Evolutionary conservation across 1,284 basidiomycete species (phyloP), one percentile per base, ranked within the genome.

Genomic region (Naganishia sp.): DNA sequence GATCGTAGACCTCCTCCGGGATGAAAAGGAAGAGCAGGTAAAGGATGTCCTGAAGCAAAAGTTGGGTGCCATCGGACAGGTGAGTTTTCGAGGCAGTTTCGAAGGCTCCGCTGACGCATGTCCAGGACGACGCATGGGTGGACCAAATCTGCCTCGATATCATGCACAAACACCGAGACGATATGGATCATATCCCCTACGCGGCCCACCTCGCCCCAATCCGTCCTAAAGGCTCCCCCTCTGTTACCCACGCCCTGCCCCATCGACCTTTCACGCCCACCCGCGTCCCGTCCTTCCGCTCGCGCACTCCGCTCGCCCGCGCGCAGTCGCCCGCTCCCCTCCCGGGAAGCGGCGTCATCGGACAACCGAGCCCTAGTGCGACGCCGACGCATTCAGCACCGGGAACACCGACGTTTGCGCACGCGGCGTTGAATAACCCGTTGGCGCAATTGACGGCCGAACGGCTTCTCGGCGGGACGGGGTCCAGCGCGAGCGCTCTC

Each of bases 11-110:
- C 80, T 91, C 56, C 84, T 95, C 53, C 85, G 86, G 53, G 85
- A 87, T 66, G 92, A 95, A 77, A 86, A 88, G 68, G 92, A 94
- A 78, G 92, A 94, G 68, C 86, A 87, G 64, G 85, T 94, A 74
- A 93, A 93, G 80, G 74, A 78, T 2, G 73, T 92, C 39, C 83
- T 95, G 67, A 89, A 86, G 76, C 83, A 84, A 39, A 86, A 84
- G 46, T 89, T 88, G 73, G 84, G 83, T 6, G 85, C 90, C 71
- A 85, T 90, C 73, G 87, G 89, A 69, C 88, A 89, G 72, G 86
- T 86, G 78, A 72, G 76, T 71, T 11, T 23, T 3, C 15, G 53
- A n/a, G 2, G 31, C 25, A 18, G 31, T 13, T 6, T 18, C 7
- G n/a, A 52, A 21, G 21, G 28, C 48, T 28, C 13, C 36, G 44